phyloP scores from a whole-genome alignment of 2,329 filamentous ascomycete species.

The Aschersonia sp. region DNA sequence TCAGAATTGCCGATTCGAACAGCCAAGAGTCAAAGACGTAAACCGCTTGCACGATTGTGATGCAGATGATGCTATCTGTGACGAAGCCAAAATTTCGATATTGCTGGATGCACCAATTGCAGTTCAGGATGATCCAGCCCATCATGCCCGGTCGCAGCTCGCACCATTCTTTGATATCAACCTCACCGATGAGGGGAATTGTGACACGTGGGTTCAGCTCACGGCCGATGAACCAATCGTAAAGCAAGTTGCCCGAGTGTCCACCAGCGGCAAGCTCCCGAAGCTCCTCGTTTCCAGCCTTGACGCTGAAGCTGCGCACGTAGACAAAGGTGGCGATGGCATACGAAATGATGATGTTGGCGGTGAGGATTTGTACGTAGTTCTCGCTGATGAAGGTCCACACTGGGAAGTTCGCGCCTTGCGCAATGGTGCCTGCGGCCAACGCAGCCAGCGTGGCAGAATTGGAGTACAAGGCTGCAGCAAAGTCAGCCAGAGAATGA shows the following conservation, averaged over 20 bases:
- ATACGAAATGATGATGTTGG: conserved; percentile 66
- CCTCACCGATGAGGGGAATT: conserved; percentile 64
- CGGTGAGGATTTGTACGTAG: conserved; percentile 71
- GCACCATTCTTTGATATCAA: conserved; percentile 83
- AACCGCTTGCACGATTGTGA: conserved; percentile 61
- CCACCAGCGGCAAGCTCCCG: conserved; percentile 75
- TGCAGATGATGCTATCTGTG: conserved; percentile 72
- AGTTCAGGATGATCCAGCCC: conserved; percentile 75
- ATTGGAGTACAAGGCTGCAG: conserved; percentile 58
- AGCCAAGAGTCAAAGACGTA: conserved; percentile 77
- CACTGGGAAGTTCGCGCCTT: conserved; percentile 70
- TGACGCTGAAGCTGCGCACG: conserved; percentile 65
- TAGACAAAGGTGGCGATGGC: conserved; percentile 67
- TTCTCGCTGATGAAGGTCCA: conserved; percentile 93
- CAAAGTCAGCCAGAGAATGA: conserved; percentile 3
- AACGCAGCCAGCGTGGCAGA: conserved; percentile 56
- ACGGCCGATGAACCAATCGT: conserved; percentile 94
- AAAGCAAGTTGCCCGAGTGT: conserved; percentile 69
- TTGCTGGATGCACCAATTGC: conserved; percentile 74
- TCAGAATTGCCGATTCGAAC: conserved; percentile 80
- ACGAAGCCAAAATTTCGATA: conserved; percentile 73
- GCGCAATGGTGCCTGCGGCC: conserved; percentile 56
- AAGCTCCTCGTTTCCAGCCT: conserved; percentile 53
- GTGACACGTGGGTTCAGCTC: conserved; percentile 82
- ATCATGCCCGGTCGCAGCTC: conserved; percentile 87